Evolutionary conservation across 768 basidiomycete genomes (phyloP).

Genomic region (Gymnopilus junonius): DNA sequence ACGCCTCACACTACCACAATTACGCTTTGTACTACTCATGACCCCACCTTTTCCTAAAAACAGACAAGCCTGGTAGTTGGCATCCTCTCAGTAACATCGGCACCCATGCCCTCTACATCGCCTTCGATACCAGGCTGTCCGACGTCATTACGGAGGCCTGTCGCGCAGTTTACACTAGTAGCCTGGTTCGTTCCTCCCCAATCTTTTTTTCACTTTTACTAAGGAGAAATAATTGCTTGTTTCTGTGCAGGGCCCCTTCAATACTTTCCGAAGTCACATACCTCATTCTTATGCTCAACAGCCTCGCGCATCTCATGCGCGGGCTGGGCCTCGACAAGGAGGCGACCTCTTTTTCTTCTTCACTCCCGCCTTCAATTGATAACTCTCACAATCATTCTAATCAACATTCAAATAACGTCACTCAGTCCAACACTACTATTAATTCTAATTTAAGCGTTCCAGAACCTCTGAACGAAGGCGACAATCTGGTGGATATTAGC

Average conservation of each 20-base stretch:
- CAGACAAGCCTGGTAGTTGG: constrained; percentile 25
- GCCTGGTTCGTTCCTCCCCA: constrained; percentile 19
- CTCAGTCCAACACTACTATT: neutral
- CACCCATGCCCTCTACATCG: neutral
- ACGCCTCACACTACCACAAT: neutral
- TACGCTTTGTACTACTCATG: neutral
- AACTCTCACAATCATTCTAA: no score
- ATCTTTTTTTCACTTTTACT: neutral
- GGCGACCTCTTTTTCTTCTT: neutral
- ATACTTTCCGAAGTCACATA: constrained; percentile 18
- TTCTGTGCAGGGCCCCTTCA: constrained; percentile 21
- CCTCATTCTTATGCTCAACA: constrained; percentile 22
- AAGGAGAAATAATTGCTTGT: neutral
- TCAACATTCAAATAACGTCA: neutral
- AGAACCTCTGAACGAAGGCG: neutral
- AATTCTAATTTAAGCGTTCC: neutral
- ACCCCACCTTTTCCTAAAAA: neutral
- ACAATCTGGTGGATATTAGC: neutral
- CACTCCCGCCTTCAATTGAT: neutral
- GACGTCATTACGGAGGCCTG: constrained; percentile 1
- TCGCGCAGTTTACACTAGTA: constrained; percentile 20
- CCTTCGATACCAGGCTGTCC: constrained; percentile 17
- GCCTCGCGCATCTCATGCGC: constrained; percentile 18
- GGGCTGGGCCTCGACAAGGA: constrained; percentile 17
- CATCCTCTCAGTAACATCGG: constrained; percentile 10